Evolutionary conservation across 108 stramenopile genomes (phyloP), one percentile per base, ranked within the genome.

Genomic region (Nannochloropsis granulata): DNA sequence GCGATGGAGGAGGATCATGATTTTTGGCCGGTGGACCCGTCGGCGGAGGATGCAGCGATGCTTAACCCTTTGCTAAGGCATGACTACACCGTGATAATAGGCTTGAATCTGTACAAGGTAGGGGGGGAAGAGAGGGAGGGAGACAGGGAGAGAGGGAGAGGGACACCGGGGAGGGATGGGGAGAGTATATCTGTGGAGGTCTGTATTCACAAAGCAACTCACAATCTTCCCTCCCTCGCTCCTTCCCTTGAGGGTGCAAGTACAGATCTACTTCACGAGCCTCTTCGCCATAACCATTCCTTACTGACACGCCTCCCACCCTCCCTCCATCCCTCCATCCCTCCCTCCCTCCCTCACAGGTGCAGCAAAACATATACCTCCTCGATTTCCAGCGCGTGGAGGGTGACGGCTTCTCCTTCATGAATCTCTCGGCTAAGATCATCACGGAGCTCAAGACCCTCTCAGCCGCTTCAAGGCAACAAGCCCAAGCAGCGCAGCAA

Each of bases 401-500:
- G 42, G 98, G 98, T 43, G 97, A 97, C 90, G 93, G 93, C 43
- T 99, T 99, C 89, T 94, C 94, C 8, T 99, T 99, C 90, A 98
- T 98, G 97, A 96, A 95, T 23, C 92, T 98, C 19, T 86, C 78
- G 56, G 85, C 82, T 14, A 82, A 86, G 56, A 97, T 99, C 85
- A 99, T 99, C 87, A 96, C 95, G 11, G 97, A 98, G 88, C 93
- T 99, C 43, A 99, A 99, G 90, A 95, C 94, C 13, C 92, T 98
- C 56, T 93, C 93, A 85, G 96, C 98, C 25, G 97, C 95, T 21
- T 87, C 88, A 12, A 19, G 85, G 43, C 45, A 71, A n/a, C 56
- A 71, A 71, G 56, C 56, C 56, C 56, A 71, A n/a, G 56, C 56
- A 71, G 82, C 82, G 12, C 80, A 81, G 80, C 23, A 21, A 23